Percentiles rank a stretch among this genome's conserved stretches.
phyloP scores from a whole-genome alignment of 306 rosid species.

The Vicia faba region DNA sequence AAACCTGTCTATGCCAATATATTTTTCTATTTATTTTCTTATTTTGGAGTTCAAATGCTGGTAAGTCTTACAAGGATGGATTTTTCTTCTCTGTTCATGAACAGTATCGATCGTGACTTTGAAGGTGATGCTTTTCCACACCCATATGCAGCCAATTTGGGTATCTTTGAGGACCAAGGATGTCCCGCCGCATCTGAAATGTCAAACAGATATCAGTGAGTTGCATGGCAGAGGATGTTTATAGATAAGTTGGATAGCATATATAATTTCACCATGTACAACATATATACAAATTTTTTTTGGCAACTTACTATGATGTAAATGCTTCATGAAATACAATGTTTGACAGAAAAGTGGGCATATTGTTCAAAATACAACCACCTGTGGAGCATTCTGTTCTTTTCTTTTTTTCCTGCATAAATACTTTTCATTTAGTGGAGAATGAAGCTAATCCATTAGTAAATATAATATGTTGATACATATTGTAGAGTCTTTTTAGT shows the following conservation, averaged over 20 bases:
- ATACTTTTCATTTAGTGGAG: slow-evolving; percentile 1
- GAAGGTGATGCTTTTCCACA: slow-evolving; percentile 41
- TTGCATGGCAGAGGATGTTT: slow-evolving; percentile 26
- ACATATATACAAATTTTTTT: slow-evolving; percentile 30
- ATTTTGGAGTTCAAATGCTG: neutral
- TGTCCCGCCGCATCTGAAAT: slow-evolving; percentile 36
- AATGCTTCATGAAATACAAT: slow-evolving; percentile 31
- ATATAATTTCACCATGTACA: slow-evolving; percentile 6
- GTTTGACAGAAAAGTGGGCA: neutral
- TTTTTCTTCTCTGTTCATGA: slow-evolving; percentile 23
- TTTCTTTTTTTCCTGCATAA: neutral
- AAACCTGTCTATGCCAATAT: slow-evolving; percentile 35
- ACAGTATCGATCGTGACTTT: slow-evolving; percentile 55
- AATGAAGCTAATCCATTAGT: neutral
- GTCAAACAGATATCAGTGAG: slow-evolving; percentile 17
- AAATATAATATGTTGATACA: no score
- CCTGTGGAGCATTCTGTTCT: neutral
- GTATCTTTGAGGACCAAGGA: slow-evolving; percentile 32
- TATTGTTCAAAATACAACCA: neutral
- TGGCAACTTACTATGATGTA: slow-evolving; percentile 30
- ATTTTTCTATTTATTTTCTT: slow-evolving; percentile 25
- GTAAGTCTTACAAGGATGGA: slow-evolving; percentile 31
- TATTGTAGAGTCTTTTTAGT: no score
- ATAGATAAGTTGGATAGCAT: slow-evolving; percentile 28
- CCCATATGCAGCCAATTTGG: slow-evolving; percentile 47